A percentile compares a stretch with the other conserved stretches of the same genome.
phyloP scores from a whole-genome alignment of 768 basidiomycete genomes.

The Leccinellum luteum region DNA sequence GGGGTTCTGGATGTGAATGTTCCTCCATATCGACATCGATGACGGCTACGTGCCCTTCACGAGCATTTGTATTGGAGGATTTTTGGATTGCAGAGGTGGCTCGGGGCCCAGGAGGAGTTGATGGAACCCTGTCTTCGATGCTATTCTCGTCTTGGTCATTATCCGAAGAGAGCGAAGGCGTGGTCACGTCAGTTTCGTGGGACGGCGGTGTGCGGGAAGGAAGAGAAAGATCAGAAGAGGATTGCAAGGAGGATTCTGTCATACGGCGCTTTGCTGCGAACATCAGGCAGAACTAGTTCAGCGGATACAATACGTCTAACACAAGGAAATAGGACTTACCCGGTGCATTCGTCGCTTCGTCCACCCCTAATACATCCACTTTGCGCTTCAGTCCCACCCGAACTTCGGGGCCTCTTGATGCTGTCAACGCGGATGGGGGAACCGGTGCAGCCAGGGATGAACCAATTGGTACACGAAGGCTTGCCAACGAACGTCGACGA shows the following conservation, averaged over 20 bases:
- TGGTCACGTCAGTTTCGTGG: slow-evolving; percentile 44
- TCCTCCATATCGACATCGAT: slow-evolving; percentile 40
- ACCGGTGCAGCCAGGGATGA: slow-evolving; percentile 23
- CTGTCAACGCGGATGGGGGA: slow-evolving; percentile 4
- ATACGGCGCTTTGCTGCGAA: slow-evolving; percentile 39
- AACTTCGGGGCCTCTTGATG: slow-evolving; percentile 8
- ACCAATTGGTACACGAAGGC: slow-evolving; percentile 25
- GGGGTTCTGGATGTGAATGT: slow-evolving; percentile 8
- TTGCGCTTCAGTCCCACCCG: slow-evolving; percentile 32
- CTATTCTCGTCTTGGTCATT: slow-evolving; percentile 54
- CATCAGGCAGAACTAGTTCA: slow-evolving; percentile 9
- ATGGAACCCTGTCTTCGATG: slow-evolving; percentile 45
- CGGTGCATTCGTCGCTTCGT: slow-evolving; percentile 29
- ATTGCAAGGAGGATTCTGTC: slow-evolving; percentile 28
- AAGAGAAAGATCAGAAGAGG: slow-evolving; percentile 24
- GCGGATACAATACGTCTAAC: background rate
- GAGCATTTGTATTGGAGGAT: background rate
- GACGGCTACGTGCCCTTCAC: slow-evolving; percentile 23
- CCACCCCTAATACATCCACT: slow-evolving; percentile 20
- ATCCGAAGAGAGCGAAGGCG: slow-evolving; percentile 75
- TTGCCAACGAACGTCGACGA: slow-evolving; percentile 27
- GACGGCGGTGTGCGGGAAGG: slow-evolving; percentile 27
- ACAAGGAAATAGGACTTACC: slow-evolving; percentile 29
- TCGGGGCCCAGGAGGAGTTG: slow-evolving; percentile 49
- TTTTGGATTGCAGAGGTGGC: slow-evolving; percentile 2